phyloP scores from a whole-genome alignment of 257 asterid genomes.

The Galeopsis tetrahit region DNA sequence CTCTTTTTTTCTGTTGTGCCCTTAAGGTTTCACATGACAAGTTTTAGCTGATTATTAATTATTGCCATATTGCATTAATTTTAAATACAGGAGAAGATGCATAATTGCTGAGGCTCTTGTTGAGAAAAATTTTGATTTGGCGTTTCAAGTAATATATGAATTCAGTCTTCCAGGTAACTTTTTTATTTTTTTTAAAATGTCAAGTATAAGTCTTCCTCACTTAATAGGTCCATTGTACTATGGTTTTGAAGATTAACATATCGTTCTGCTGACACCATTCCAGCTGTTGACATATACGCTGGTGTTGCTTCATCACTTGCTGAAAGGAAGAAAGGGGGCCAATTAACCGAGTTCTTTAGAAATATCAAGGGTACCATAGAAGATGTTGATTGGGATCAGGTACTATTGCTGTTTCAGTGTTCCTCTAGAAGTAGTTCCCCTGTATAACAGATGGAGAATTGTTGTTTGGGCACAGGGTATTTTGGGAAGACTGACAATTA shows the following conservation, averaged over 20 bases:
- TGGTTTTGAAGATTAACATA: constrained; percentile 25
- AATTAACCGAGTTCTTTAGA: constrained; percentile 87
- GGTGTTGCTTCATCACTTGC: constrained; percentile 98
- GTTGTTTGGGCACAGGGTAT: constrained; percentile 24
- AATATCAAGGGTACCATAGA: constrained; percentile 96
- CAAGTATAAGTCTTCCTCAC: constrained; percentile 18
- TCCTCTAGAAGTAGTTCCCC: constrained; percentile 24
- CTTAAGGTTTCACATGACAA: not conserved
- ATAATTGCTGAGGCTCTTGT: constrained; percentile 94
- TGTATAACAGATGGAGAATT: constrained; percentile 14
- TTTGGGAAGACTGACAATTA: constrained; percentile 11
- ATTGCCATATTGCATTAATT: constrained; percentile 18
- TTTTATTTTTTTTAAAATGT: constrained; percentile 26
- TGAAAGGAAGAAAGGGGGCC: constrained; percentile 96
- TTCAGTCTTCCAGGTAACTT: constrained; percentile 86
- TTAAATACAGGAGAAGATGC: constrained; percentile 83
- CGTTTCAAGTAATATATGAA: constrained; percentile 84
- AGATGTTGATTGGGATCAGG: constrained; percentile 98
- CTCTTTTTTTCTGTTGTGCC: constrained; percentile 14
- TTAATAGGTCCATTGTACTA: constrained; percentile 8
- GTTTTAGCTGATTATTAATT: constrained; percentile 21
- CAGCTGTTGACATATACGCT: constrained; percentile 97
- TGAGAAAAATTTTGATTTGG: constrained; percentile 89
- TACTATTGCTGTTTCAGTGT: constrained; percentile 31
- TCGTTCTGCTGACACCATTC: constrained; percentile 31